Conservation (phyloP, 352 stramenopile species). For the Pythium oligandrum region DNA sequence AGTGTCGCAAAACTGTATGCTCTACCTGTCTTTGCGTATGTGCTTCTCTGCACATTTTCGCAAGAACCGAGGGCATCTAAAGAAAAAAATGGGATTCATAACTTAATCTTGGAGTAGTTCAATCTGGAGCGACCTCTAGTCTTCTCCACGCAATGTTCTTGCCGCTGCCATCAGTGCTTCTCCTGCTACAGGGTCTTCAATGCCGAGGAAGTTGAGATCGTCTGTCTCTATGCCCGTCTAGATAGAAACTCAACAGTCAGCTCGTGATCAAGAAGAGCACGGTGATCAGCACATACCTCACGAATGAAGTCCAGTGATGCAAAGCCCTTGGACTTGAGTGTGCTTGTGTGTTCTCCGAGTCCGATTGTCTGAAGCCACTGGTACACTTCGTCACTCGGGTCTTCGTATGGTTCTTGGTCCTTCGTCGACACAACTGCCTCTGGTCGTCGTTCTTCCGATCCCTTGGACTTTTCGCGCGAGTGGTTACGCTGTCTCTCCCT, state of each 20-base stretch:
- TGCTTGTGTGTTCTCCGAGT: slow-evolving; percentile 48
- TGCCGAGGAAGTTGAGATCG: slow-evolving; percentile 82
- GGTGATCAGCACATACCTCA: slow-evolving; percentile 37
- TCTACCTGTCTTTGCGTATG: too few species aligned
- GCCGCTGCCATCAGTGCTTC: slow-evolving; percentile 58
- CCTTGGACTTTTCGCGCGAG: background rate
- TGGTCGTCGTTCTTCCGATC: slow-evolving; percentile 11
- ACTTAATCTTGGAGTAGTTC: too few species aligned
- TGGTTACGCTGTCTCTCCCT: background rate
- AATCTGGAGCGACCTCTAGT: slow-evolving; percentile 4
- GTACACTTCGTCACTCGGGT: slow-evolving; percentile 65
- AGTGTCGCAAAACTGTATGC: too few species aligned
- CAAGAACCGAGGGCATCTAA: too few species aligned
- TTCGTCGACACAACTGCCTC: slow-evolving; percentile 18
- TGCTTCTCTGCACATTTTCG: too few species aligned
- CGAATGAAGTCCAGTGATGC: slow-evolving; percentile 78
- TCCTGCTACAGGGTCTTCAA: slow-evolving; percentile 59
- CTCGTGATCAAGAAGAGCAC: slow-evolving; percentile 6
- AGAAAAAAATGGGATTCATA: too few species aligned
- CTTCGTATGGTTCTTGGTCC: slow-evolving; percentile 34
- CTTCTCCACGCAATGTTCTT: slow-evolving; percentile 24
- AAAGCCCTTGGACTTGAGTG: slow-evolving; percentile 79
- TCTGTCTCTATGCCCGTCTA: slow-evolving; percentile 84
- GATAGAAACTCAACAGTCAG: background rate
- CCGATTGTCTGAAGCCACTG: slow-evolving; percentile 64